Base-by-base conservation (phyloP, 805 yeast species). In the Lachancea cidri region DNA sequence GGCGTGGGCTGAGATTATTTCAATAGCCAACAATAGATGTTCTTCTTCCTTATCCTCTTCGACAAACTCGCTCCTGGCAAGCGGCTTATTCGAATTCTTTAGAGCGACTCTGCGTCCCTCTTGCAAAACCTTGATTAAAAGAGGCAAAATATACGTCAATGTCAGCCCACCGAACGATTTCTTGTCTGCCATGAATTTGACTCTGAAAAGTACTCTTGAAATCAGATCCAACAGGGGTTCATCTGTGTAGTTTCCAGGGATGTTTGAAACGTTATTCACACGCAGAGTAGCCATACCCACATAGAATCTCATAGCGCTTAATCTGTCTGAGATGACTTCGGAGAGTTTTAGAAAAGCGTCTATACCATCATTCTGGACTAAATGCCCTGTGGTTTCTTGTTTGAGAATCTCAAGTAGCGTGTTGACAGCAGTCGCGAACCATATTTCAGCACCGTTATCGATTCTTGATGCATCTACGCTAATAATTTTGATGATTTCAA, bases 21-120 rank as follows among this genome's bases (percentile, higher is more conserved):
- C 94, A 52, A 89, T 62, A 0, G 91, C 83, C 43, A 91, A 66
- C 37, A 84, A 62, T 37, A 88, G 67, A 52, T 86, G 91, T 58
- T 88, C 97, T 60, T 89, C 96, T 56, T 84, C 88, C n/a, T 80
- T 80, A 50, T 81, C 86, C 58, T 86, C 95, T 41, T 86, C 91
- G 22, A 74, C 74, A 58, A 81, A 84, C 52, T 86, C 94, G 2
- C 81, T 68, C 22, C 79, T 81, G 1, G 72, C 67, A 7, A 66
- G 60, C 2, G 67, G 72, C 53, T 77, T 80, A 34, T 68, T 70
- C 2, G 80, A 68, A 52, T 74, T 76, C 47, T 68, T 73, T 39
- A 75, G 53, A 1, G 83, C 75, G 32, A 72, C 75, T 1, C 55
- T 63, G 42, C 78, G 81, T 44, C 94, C 93, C 35, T 72, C 74